phyloP scores from a whole-genome alignment of 176 grass and related monocot genomes.

The Oryza meyeriana region DNA sequence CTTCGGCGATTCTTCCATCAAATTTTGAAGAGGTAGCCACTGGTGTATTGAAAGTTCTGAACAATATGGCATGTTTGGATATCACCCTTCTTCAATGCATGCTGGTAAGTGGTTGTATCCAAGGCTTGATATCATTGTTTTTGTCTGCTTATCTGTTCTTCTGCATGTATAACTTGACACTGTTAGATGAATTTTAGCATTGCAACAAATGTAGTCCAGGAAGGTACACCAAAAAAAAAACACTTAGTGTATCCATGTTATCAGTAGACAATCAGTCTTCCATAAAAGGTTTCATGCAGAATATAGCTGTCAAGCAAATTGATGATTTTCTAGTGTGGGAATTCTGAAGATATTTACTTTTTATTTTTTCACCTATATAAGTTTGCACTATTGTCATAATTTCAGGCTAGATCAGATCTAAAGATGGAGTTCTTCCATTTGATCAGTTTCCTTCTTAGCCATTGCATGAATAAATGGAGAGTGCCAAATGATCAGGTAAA shows the following conservation, averaged over 20 bases:
- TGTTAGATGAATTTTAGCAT: constrained; percentile 1
- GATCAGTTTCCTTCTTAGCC: constrained; percentile 96
- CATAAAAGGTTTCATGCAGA: constrained; percentile 1
- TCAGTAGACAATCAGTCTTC: constrained; percentile 7
- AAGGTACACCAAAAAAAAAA: background rate
- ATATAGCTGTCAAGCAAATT: constrained; percentile 10
- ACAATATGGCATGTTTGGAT: constrained; percentile 87
- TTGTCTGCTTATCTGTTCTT: constrained; percentile 16
- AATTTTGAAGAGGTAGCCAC: constrained; percentile 99
- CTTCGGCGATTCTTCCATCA: constrained; percentile 79
- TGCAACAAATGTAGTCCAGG: constrained; percentile 2
- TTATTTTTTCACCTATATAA: constrained; percentile 7
- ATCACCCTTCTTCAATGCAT: constrained; percentile 90
- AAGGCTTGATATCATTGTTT: constrained; percentile 7
- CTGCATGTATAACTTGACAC: background rate
- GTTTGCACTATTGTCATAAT: constrained; percentile 31
- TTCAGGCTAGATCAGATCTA: constrained; percentile 96
- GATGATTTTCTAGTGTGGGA: constrained; percentile 9
- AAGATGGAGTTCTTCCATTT: constrained; percentile 99
- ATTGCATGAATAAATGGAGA: constrained; percentile 97
- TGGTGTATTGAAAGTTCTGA: constrained; percentile 95
- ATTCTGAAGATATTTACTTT: background rate
- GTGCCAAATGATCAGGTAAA: constrained; percentile 81
- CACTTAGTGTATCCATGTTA: background rate
- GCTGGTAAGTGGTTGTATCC: constrained; percentile 65